Evolutionary conservation across 192 early-diverging fungal species (phyloP).

Genomic region (Backusella sp.): DNA sequence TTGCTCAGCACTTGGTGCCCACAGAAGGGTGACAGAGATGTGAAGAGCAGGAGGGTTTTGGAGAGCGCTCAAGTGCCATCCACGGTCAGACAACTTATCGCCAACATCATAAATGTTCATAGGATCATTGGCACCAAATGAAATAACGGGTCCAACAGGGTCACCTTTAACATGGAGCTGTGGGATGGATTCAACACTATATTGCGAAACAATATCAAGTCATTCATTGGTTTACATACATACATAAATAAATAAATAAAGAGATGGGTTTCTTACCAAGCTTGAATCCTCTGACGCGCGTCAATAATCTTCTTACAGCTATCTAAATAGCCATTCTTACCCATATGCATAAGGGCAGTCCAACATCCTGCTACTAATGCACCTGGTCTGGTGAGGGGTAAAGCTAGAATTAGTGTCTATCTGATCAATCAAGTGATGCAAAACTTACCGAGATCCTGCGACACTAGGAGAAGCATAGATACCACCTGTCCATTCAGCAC

Average conservation of each 20-base stretch:
- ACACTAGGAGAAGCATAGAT: conserved; percentile 93
- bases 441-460: conserved; percentile 75
- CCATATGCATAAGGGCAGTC: conserved; percentile 89
- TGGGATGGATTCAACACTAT: conserved; percentile 53
- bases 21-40: conserved; percentile 85
- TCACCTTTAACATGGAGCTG: conserved; percentile 83
- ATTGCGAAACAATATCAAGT: neutral
- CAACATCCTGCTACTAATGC: conserved; percentile 96
- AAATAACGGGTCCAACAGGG: conserved; percentile 62
- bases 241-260: neutral
- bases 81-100: conserved; percentile 75
- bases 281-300: conserved; percentile 66
- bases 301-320: conserved; percentile 78
- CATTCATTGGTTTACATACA: neutral
- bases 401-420: neutral
- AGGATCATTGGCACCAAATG: conserved; percentile 71
- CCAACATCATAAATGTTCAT: conserved; percentile 83
- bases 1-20: conserved; percentile 63
- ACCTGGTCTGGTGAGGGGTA: conserved; percentile 57
- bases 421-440: neutral
- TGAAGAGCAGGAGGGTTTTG: conserved; percentile 90
- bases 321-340: conserved; percentile 83
- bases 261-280: conserved; percentile 44
- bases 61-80: conserved; percentile 87
- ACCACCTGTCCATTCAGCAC: conserved; percentile 92